A percentile compares a stretch with the other conserved stretches of the same genome.
These are phyloP conservation scores for Colletotrichum coccodes DNA, from an alignment of 2,329 filamentous ascomycete species.

Conservation along the genomic window DNA sequence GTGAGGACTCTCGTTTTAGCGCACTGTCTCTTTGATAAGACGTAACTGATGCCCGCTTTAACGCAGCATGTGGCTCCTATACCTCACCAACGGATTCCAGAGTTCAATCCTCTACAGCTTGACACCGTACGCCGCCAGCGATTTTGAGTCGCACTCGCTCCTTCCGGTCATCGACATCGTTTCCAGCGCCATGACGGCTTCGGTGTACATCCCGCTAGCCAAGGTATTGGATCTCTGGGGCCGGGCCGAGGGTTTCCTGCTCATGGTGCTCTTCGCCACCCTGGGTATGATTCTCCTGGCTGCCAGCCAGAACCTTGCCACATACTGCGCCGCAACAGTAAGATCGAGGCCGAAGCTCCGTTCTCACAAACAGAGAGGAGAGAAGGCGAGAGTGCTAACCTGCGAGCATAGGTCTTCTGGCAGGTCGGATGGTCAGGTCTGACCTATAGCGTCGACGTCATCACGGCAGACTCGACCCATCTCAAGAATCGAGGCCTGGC, in stretches of 20 bases:
- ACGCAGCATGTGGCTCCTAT: conserved; percentile 47
- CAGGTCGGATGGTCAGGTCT: conserved; percentile 69
- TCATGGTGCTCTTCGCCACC: conserved; percentile 61
- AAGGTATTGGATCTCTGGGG: conserved; percentile 73
- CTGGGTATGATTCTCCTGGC: conserved; percentile 70
- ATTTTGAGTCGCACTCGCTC: conserved; percentile 63
- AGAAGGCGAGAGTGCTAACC: background rate
- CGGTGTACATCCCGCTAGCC: conserved; percentile 70
- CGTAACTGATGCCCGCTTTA: background rate
- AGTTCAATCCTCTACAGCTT: conserved; percentile 52
- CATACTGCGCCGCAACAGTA: conserved; percentile 62
- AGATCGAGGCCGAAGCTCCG: background rate
- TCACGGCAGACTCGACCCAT: conserved; percentile 70
- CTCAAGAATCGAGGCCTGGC: conserved; percentile 49
- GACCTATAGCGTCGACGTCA: conserved; percentile 70
- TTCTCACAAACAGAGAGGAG: too few relatives aligned
- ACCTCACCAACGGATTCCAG: conserved; percentile 61
- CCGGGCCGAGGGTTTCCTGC: conserved; percentile 66
- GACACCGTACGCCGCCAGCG: conserved; percentile 58
- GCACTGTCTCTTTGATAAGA: too few relatives aligned
- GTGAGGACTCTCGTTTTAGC: background rate
- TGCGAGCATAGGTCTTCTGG: conserved; percentile 63
- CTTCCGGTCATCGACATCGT: conserved; percentile 64
- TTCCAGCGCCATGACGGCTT: conserved; percentile 62
- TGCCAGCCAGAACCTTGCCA: conserved; percentile 53